phyloP scores from a whole-genome alignment of 2,329 filamentous ascomycete genomes.

The Knufia petricola region DNA sequence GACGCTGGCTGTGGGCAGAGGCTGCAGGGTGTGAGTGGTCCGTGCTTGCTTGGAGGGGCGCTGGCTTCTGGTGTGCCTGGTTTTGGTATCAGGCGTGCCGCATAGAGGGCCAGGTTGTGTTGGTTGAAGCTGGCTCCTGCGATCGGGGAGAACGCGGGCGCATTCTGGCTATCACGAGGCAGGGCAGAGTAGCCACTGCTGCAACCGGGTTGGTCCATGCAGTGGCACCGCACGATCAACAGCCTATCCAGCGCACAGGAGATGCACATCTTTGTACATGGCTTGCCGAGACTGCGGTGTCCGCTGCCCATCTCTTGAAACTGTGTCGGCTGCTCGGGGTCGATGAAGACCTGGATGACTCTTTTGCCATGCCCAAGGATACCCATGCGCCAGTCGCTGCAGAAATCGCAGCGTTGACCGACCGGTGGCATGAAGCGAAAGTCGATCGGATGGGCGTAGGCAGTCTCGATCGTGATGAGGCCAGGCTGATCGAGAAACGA shows the following conservation, averaged over 20 bases:
- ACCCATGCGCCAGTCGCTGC: slow-evolving; percentile 18
- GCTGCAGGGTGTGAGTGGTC: slow-evolving; percentile 13
- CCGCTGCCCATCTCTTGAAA: slow-evolving; percentile 17
- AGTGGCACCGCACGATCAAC: slow-evolving; percentile 17
- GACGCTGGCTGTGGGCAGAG: slow-evolving; percentile 16
- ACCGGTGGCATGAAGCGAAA: slow-evolving; percentile 14
- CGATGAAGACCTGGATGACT: slow-evolving; percentile 12
- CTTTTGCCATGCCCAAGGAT: slow-evolving; percentile 18
- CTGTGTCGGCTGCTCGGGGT: slow-evolving; percentile 1
- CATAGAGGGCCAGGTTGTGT: slow-evolving; percentile 6
- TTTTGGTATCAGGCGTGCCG: slow-evolving; percentile 3
- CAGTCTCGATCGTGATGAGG: slow-evolving; percentile 10
- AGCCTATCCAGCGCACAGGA: slow-evolving; percentile 17
- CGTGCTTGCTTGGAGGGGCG: background rate
- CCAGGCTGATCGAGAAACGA: background rate
- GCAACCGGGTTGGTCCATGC: slow-evolving; percentile 7
- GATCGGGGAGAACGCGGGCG: background rate
- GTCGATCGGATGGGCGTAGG: slow-evolving; percentile 22
- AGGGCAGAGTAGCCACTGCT: too few relatives aligned
- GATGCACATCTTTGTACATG: slow-evolving; percentile 21
- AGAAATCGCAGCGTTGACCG: slow-evolving; percentile 18
- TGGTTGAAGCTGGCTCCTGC: background rate
- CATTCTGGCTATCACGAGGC: background rate
- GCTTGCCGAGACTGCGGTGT: slow-evolving; percentile 11
- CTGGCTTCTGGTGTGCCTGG: background rate